These are phyloP conservation scores for Pouteria campechiana DNA, from an alignment of 179 eudicot species.

Conservation along the genomic window DNA sequence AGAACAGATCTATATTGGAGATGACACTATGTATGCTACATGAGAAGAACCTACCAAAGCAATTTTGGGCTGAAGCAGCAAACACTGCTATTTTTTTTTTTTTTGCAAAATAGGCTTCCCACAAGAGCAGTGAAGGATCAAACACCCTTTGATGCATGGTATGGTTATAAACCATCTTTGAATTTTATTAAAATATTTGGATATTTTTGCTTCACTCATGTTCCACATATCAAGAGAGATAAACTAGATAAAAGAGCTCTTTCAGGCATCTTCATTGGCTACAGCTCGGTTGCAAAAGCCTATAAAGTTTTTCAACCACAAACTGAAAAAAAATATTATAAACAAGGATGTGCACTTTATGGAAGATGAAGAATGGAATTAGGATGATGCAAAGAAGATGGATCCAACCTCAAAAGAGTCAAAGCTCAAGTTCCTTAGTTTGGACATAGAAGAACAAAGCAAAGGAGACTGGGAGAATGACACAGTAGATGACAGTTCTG, in stretches of 20 bases:
- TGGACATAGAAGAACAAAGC: no score
- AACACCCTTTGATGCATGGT: slow-evolving; percentile 6
- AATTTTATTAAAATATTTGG: slow-evolving; percentile 1
- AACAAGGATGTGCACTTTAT: not conserved
- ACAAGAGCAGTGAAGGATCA: not conserved
- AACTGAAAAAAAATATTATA: not conserved
- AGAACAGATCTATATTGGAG: not conserved
- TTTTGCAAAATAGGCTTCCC: not conserved
- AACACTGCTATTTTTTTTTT: not conserved
- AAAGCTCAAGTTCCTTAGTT: not conserved
- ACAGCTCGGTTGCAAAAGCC: not conserved
- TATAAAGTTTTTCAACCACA: slow-evolving; percentile 4
- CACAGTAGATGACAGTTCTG: not conserved
- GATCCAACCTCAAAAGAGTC: no score
- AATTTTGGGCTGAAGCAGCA: slow-evolving; percentile 1
- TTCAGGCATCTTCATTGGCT: slow-evolving; percentile 2
- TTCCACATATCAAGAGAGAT: slow-evolving; percentile 1
- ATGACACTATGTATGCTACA: not conserved
- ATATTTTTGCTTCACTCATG: not conserved
- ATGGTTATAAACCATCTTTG: slow-evolving; percentile 2
- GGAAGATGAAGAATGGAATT: slow-evolving; percentile 4
- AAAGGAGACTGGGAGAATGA: not conserved
- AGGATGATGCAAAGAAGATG: not conserved
- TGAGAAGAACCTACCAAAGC: not conserved
- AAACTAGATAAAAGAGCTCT: not conserved